Base-by-base conservation (phyloP, 2,329 filamentous ascomycete species). In the Lachnellula arida region DNA sequence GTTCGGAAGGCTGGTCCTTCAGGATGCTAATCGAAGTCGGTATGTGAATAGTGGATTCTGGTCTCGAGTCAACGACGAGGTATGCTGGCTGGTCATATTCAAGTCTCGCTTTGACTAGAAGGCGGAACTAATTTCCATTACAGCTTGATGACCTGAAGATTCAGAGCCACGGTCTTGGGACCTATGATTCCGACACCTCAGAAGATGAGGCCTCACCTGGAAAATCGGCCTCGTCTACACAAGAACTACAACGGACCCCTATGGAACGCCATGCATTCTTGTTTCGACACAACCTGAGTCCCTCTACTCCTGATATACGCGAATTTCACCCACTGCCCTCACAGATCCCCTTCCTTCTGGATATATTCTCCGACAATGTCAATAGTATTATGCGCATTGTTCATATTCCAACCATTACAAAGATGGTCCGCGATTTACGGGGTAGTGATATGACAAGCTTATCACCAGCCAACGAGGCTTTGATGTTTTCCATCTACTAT, bases 401-500 rank as follows among this genome's bases (percentile, higher is more conserved):
- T 8, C 78, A 81, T 59, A 73, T 79, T 54, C 76, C 78, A 0
- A 75, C 72, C 2, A 61, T 78, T 1, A 66, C 56, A 2, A 72
- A 73, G 40, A 66, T 76, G 48, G 63, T 74, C 6, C 71, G 73
- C 2, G 68, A 71, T 25, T 60, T 68, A 17, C 74, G 72, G 1
- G 66, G n/a, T 54, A 65, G 57, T 34, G 65, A 71, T 25, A 60
- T 64, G 42, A 63, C 66, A 2, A 54, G 54, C 4, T 62, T 79
- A 0, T 70, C 73, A 0, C 73, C 75, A 1, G 68, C 73, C 2
- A 73, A 79, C 46, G 78, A 82, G 56, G 79, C 81, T 1, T 63
- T 84, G 44, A 68, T 82, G 65, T 82, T 84, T 62, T 71, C 80
- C 0, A 80, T 84, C 5, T 84, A 81, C 67, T 84, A 82, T 60